Evolutionary conservation across 2,329 filamentous ascomycete genomes (phyloP), one percentile per base, ranked within the genome.

Genomic region (Calonectria honghensis): DNA sequence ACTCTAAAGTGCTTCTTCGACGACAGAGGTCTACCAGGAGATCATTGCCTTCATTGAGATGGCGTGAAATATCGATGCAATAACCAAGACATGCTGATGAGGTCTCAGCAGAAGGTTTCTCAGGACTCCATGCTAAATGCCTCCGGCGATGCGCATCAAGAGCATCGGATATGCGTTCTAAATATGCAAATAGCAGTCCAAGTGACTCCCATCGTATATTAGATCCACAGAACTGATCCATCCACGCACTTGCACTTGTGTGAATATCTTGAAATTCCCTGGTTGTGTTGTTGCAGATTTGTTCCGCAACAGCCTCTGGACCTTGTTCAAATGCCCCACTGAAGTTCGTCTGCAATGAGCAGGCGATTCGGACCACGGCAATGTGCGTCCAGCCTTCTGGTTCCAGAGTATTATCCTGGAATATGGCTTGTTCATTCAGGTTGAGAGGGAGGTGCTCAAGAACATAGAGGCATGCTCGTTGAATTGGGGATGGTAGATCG

Each of bases 121-220:
- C 29, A 13, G 48, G 50, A 5, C 69, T 50, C 50, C 31, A 48
- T 14, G 45, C 35, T 7, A 70, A 29, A 35, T 63, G 52, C 13
- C 48, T 11, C 13, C n/a, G 14, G 11, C 45, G 69, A 9, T 72
- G 51, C 3, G 68, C 20, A 16, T 57, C 66, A 14, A 76, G 54
- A 20, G 66, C 27, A 32, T 73, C 63, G 11, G 72, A 68, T 20
- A 70, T 51, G 9, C 59, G 32, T 24, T 20, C 66, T 13, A 76
- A 9, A 4, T 76, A 77, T 9, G 72, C 76, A 31, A 83, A 86
- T 2, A 85, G 72, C 6, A 85, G 70, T 0, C 85, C 85, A 10
- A 87, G 61, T 0, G 82, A 79, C 68, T 87, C 85, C 85, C 85
- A 87, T 4, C 85, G 82, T 51, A 85, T 75, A 6, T 83, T 84